Evolutionary conservation across 305 asterid species (phyloP).

Genomic region (Rubia balearica): DNA sequence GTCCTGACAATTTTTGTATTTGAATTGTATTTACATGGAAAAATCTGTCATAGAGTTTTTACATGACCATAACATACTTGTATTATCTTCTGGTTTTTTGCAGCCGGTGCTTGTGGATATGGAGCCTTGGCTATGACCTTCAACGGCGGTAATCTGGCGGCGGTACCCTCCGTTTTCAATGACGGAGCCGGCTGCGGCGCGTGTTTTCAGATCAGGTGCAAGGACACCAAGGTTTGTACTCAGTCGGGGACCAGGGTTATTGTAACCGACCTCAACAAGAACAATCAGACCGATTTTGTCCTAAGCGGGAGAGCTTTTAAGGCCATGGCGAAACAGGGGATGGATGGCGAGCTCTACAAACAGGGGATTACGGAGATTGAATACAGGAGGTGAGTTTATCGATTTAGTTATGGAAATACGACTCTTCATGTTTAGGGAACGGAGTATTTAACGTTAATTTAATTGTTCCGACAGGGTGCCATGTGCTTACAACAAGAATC

Average conservation of each 20-base stretch:
- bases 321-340: slow-evolving; percentile 62
- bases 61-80: too few relatives aligned
- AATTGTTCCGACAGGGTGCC: slow-evolving; percentile 38
- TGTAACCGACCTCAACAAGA: slow-evolving; percentile 44
- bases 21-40: too few relatives aligned
- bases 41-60: too few relatives aligned
- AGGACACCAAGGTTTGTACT: slow-evolving; percentile 37
- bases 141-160: slow-evolving; percentile 52
- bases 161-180: slow-evolving; percentile 48
- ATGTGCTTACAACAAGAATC: slow-evolving; percentile 52
- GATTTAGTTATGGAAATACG: not conserved
- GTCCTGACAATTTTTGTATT: too few relatives aligned
- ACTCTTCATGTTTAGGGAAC: not conserved
- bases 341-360: slow-evolving; percentile 33
- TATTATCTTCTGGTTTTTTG: too few relatives aligned
- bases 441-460: not conserved
- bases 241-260: slow-evolving; percentile 40
- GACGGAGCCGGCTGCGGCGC: slow-evolving; percentile 82
- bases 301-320: slow-evolving; percentile 56
- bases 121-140: slow-evolving; percentile 55
- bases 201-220: slow-evolving; percentile 85
- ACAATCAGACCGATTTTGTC: slow-evolving; percentile 56
- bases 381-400: slow-evolving; percentile 41
- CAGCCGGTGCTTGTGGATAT: slow-evolving; percentile 90
- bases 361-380: slow-evolving; percentile 55